phyloP scores from a whole-genome alignment of 495 filamentous ascomycete species.

The Cenococcum geophilum region DNA sequence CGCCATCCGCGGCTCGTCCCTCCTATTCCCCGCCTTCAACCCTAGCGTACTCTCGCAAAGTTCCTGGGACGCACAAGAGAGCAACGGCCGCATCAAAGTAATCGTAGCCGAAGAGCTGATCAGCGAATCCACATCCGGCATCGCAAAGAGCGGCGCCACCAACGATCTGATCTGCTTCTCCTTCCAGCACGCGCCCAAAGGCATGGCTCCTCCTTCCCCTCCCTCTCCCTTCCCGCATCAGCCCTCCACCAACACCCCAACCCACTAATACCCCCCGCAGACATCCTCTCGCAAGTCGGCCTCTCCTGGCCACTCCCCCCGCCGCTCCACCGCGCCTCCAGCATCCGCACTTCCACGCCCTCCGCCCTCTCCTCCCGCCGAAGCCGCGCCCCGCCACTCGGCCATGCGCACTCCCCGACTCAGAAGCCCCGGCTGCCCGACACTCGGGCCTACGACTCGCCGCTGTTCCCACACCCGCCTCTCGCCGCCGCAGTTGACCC shows the following conservation, averaged over 20 bases:
- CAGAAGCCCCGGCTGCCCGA: neutral
- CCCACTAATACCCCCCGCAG: slow-evolving; percentile 40
- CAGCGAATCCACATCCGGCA: slow-evolving; percentile 6
- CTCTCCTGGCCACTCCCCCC: slow-evolving; percentile 75
- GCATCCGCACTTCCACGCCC: neutral
- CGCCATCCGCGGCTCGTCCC: slow-evolving; percentile 26
- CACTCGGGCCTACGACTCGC: too few species aligned
- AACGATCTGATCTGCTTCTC: slow-evolving; percentile 64
- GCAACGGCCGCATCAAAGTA: slow-evolving; percentile 68
- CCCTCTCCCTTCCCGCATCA: too few species aligned
- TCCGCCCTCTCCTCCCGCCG: too few species aligned
- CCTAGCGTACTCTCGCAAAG: slow-evolving; percentile 61
- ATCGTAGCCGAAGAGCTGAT: slow-evolving; percentile 56
- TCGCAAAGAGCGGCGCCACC: slow-evolving; percentile 11
- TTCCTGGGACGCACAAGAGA: slow-evolving; percentile 67
- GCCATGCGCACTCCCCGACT: neutral
- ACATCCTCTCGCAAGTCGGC: slow-evolving; percentile 65
- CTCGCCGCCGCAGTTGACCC: neutral
- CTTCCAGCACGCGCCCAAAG: slow-evolving; percentile 78
- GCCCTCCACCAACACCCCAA: too few species aligned
- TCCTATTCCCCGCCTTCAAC: slow-evolving; percentile 72
- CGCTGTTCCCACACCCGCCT: neutral
- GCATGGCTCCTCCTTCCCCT: slow-evolving; percentile 46
- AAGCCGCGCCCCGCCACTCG: neutral
- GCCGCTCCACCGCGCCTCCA: slow-evolving; percentile 51